These are phyloP conservation scores for Mucor lusitanicus DNA, from an alignment of 371 early-diverging fungal genomes.

Conservation along the genomic window DNA sequence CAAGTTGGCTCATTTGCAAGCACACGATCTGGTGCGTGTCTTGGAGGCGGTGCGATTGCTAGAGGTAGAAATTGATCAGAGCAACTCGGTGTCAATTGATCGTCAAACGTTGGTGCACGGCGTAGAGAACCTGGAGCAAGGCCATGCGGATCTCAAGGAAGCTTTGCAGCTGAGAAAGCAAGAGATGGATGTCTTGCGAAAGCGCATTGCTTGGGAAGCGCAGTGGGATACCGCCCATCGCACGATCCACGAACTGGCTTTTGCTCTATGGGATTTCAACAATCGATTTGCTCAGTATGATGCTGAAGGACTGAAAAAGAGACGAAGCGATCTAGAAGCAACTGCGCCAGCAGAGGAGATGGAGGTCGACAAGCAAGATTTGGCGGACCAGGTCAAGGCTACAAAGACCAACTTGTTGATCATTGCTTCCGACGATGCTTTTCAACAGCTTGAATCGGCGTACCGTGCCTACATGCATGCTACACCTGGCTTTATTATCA, in stretches of 20 bases:
- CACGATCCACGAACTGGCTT: conserved; percentile 17
- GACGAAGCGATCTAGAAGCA: not conserved
- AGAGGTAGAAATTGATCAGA: conserved; percentile 42
- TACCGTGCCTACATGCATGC: conserved; percentile 7
- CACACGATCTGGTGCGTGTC: conserved; percentile 27
- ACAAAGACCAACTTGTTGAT: not conserved
- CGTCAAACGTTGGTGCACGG: conserved; percentile 32
- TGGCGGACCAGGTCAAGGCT: not conserved
- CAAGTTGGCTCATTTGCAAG: conserved; percentile 32
- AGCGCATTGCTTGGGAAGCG: conserved; percentile 25
- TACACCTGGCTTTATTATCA: conserved; percentile 9
- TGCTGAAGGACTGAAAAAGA: conserved; percentile 19
- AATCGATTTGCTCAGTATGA: conserved; percentile 37
- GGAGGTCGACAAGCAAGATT: not conserved
- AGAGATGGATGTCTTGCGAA: conserved; percentile 22
- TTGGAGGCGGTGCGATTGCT: conserved; percentile 27
- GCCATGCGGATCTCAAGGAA: conserved; percentile 18
- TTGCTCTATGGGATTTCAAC: conserved; percentile 41
- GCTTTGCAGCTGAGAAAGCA: conserved; percentile 18
- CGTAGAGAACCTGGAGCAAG: conserved; percentile 32
- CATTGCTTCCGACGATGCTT: conserved; percentile 13
- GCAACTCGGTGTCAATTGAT: conserved; percentile 42
- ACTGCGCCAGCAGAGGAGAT: not conserved
- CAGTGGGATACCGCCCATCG: conserved; percentile 20
- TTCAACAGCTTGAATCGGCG: conserved; percentile 10